Conservation (phyloP, 345 rosid genomes). For the Melaleuca alternifolia region DNA sequence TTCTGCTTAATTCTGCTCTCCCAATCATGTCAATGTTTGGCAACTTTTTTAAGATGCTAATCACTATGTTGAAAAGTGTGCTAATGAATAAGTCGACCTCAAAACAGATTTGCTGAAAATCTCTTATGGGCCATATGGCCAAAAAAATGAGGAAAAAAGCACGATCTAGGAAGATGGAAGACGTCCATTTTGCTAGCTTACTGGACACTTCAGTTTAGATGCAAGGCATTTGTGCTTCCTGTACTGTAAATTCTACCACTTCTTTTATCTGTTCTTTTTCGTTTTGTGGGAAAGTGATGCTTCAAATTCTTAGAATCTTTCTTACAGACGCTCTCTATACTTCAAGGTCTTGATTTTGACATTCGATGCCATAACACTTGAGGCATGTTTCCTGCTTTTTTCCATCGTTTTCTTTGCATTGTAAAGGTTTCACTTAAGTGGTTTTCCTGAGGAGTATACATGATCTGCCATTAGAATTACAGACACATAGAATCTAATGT, state of each 20-base stretch:
- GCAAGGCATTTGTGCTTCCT: neutral
- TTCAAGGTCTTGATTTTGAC: neutral
- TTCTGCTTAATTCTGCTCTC: neutral
- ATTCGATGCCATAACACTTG: neutral
- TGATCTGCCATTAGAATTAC: neutral
- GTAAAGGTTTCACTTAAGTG: neutral
- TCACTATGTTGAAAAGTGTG: neutral
- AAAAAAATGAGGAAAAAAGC: neutral
- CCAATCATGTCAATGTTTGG: neutral
- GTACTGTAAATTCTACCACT: neutral
- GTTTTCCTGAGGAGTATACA: neutral
- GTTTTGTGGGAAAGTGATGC: neutral
- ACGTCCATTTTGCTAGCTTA: neutral
- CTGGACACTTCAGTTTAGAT: neutral
- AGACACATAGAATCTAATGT: neutral
- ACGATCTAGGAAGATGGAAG: neutral
- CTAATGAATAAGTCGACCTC: neutral
- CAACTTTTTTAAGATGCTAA: neutral
- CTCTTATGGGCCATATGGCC: neutral
- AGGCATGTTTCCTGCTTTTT: neutral
- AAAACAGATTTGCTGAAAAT: neutral
- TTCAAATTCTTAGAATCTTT: neutral
- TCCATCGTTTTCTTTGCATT: neutral
- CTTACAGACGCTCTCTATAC: neutral
- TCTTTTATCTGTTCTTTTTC: neutral